A percentile compares a stretch with the other conserved stretches of the same genome.
These are phyloP conservation scores for Dryas alaskensis DNA, from an alignment of 306 rosid species.

Conservation along the genomic window DNA sequence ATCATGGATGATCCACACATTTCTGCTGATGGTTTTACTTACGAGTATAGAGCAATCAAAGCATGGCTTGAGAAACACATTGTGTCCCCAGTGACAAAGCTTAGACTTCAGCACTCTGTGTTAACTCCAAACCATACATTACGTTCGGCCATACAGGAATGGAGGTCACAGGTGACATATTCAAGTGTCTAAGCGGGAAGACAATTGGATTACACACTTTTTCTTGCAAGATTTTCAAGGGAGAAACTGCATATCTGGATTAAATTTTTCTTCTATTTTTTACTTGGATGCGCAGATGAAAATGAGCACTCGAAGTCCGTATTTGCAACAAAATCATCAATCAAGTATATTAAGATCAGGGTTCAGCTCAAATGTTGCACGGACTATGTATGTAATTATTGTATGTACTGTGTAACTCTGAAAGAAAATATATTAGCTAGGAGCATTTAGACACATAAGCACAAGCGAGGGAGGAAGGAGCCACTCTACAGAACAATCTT, in stretches of 20 bases:
- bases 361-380: background rate
- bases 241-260: background rate
- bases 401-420: background rate
- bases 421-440: too few relatives aligned
- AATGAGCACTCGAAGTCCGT: background rate
- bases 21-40: conserved; percentile 86
- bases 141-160: conserved; percentile 81
- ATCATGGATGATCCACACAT: conserved; percentile 85
- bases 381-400: conserved; percentile 3
- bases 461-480: background rate
- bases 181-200: conserved; percentile 5
- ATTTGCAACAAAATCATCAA: background rate
- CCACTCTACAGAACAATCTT: background rate
- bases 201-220: background rate
- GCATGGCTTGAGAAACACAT: conserved; percentile 80
- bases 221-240: background rate
- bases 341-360: background rate
- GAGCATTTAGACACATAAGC: too few relatives aligned
- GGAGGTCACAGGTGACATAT: conserved; percentile 52
- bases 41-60: conserved; percentile 78
- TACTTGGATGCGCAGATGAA: background rate
- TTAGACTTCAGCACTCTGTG: conserved; percentile 48
- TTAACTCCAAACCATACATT: conserved; percentile 73
- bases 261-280: background rate
- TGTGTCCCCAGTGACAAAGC: conserved; percentile 76